Conservation (phyloP, 306 rosid genomes). For the Vigna nakashimae region DNA sequence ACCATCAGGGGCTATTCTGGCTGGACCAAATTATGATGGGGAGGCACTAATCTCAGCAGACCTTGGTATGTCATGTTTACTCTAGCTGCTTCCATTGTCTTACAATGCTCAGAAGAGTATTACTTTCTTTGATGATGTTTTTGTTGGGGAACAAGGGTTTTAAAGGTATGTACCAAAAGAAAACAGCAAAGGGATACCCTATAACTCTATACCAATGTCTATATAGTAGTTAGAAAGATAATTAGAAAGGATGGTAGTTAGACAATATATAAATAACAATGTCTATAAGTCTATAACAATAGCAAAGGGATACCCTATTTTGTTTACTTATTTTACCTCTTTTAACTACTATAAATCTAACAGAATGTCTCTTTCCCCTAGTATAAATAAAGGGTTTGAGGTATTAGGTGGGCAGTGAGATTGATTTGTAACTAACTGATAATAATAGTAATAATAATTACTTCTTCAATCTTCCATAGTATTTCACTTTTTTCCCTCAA, state of each 20-base stretch:
- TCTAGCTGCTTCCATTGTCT: conserved; percentile 11
- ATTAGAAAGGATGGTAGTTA: not conserved
- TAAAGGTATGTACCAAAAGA: not conserved
- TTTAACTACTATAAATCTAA: not conserved
- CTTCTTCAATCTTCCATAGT: not conserved
- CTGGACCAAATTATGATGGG: conserved; percentile 93
- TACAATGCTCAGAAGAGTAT: not conserved
- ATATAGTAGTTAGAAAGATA: not conserved
- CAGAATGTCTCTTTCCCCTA: not conserved
- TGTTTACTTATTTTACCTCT: not conserved
- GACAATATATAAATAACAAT: not conserved
- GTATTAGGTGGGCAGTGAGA: not conserved
- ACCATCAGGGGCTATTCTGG: conserved; percentile 83
- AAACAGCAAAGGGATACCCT: not conserved
- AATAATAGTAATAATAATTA: not conserved
- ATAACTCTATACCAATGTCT: too few relatives aligned
- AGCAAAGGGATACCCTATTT: not conserved
- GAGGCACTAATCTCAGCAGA: conserved; percentile 93
- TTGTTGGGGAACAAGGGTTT: not conserved
- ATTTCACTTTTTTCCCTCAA: not conserved
- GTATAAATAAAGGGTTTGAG: not conserved
- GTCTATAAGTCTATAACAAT: not conserved
- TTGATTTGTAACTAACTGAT: not conserved
- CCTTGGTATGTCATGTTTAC: conserved; percentile 66
- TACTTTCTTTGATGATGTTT: conserved; percentile 22